Base-by-base conservation (phyloP, 345 rosid species). In the Lepidium didymum region DNA sequence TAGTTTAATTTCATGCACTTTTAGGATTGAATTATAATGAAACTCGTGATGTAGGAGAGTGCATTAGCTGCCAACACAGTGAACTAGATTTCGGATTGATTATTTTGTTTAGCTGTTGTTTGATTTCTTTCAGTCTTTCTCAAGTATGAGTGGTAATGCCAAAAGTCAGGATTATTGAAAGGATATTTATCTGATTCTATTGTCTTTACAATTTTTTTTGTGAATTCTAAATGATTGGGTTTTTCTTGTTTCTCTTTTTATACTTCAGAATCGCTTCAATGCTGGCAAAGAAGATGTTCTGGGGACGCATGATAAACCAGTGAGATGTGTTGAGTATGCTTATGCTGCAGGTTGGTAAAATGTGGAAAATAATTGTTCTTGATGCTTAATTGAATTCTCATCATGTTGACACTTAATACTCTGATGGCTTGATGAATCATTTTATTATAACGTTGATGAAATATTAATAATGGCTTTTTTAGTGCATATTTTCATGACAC, bases 251-350 rank as follows among this genome's bases (percentile, higher is more conserved):
- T 60, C 31, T 53, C 33, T 54, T 56, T 31, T 74, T 41, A 43
- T 81, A 16, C 74, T 65, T 72, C 90, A 93, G 98, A 86, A 81
- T 90, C 56, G 94, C 49, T 90, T 93, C 78, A 90, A 67, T 76
- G 69, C 78, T 46, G 89, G 87, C 10, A 93, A 90, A 76, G 98
- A 90, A 73, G 96, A 88, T 73, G 81, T 86, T 37, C 67, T 93
- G 76, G 98, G 98, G 42, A 88, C 56, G 64, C 98, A 93, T 50
- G 97, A 93, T 78, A 89, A 87, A 4, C 91, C 96, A 2, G 96
- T 87, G 58, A 89, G 96, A 18, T 93, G 97, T 74, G 78, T 93
- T 55, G 98, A 93, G 79, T 90, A 93, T 67, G 90, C 98, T 57
- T 93, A 93, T 81, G 87, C 94, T 27, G 85, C 97, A 81, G 98